Conservation (phyloP, 805 yeast species). For the Candida sithepensis region DNA sequence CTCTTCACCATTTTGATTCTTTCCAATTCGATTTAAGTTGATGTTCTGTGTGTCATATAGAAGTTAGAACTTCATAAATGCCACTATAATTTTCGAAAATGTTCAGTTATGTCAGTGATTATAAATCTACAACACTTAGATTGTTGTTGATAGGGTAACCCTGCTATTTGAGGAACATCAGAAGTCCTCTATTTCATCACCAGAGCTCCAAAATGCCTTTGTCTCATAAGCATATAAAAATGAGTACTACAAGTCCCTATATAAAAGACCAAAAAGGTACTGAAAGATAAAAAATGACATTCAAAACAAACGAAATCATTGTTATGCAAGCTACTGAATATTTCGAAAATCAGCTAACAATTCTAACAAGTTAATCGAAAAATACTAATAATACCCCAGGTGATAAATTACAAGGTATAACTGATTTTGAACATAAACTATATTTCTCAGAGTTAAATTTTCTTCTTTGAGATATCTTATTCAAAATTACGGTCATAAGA, state of each 20-base stretch:
- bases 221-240: neutral
- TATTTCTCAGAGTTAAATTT: neutral
- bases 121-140: neutral
- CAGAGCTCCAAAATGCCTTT: neutral
- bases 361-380: no score
- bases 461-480: neutral
- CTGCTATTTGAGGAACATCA: neutral
- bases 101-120: neutral
- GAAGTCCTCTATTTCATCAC: neutral
- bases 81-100: no score
- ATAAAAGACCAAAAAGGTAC: no score
- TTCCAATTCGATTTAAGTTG: no score
- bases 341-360: neutral
- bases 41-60: no score
- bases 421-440: neutral
- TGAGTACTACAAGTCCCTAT: neutral
- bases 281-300: neutral
- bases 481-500: neutral
- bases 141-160: neutral
- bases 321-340: neutral
- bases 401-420: neutral
- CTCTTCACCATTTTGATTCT: no score
- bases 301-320: neutral
- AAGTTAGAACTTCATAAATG: no score
- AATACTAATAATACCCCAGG: neutral